Conservation (phyloP, 768 basidiomycete genomes). For the Xerocomellus amylosporus region DNA sequence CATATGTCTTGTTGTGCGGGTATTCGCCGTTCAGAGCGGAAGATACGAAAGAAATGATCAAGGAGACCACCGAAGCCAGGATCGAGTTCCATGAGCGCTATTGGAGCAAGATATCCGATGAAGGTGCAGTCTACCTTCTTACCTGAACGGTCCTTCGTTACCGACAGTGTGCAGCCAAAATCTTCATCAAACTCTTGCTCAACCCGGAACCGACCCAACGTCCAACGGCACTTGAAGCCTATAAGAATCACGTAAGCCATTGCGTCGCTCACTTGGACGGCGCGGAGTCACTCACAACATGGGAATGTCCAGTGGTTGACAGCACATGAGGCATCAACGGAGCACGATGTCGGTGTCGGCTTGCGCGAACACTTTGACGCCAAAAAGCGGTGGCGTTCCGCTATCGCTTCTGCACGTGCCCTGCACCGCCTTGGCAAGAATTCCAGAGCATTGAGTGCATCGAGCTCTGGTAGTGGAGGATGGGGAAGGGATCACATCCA, state of each 20-base stretch:
- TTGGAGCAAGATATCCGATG: constrained; percentile 84
- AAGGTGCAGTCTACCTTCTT: constrained; percentile 46
- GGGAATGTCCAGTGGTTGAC: constrained; percentile 63
- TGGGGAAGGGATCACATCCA: constrained; percentile 35
- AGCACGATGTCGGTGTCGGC: constrained; percentile 70
- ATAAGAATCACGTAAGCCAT: constrained; percentile 56
- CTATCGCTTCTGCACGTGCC: constrained; percentile 54
- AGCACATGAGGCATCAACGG: constrained; percentile 56
- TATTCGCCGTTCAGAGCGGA: constrained; percentile 93
- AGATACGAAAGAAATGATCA: constrained; percentile 67
- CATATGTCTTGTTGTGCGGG: constrained; percentile 92
- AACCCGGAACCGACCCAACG: constrained; percentile 68
- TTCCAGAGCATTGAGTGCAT: constrained; percentile 26
- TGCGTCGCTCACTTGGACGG: not conserved
- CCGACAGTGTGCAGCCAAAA: constrained; percentile 57
- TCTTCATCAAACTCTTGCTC: constrained; percentile 73
- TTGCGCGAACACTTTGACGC: constrained; percentile 84
- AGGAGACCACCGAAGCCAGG: constrained; percentile 81
- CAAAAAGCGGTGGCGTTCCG: constrained; percentile 66
- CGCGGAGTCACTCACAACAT: not conserved
- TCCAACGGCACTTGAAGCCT: constrained; percentile 71
- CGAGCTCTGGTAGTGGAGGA: constrained; percentile 34
- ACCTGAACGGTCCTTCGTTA: not conserved
- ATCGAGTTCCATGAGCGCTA: constrained; percentile 92
- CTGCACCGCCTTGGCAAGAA: constrained; percentile 32